Percentiles rank a stretch among this genome's conserved stretches.
Evolutionary conservation across 306 rosid species (phyloP).

Genomic region (Coriaria nepalensis): DNA sequence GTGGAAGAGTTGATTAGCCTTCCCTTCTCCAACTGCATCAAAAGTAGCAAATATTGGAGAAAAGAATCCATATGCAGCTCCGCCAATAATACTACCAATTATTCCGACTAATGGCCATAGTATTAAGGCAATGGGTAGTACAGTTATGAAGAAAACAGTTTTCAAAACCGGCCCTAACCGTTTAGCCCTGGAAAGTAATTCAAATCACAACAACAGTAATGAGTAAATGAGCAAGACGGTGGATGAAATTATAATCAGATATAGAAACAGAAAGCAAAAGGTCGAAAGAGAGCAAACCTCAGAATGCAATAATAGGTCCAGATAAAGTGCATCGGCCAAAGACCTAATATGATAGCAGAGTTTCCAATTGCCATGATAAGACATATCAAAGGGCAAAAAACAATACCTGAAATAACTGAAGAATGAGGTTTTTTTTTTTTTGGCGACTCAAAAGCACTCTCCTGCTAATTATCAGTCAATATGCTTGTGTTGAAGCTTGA

Average conservation of each 20-base stretch:
- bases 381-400: conserved; percentile 62
- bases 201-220: neutral
- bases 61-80: conserved; percentile 64
- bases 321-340: conserved; percentile 57
- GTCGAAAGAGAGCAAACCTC: conserved; percentile 37
- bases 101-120: conserved; percentile 64
- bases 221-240: neutral
- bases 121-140: conserved; percentile 50
- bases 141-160: conserved; percentile 45
- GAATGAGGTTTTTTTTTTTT: too few species aligned
- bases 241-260: neutral
- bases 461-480: too few species aligned
- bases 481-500: too few species aligned
- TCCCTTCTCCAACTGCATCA: conserved; percentile 80
- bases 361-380: conserved; percentile 61
- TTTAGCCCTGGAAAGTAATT: conserved; percentile 40
- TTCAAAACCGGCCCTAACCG: conserved; percentile 67
- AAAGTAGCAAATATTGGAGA: conserved; percentile 72
- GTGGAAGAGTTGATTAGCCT: conserved; percentile 38
- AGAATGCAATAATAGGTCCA: conserved; percentile 65
- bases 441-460: too few species aligned
- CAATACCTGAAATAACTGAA: conserved; percentile 48
- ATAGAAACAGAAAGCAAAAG: neutral
- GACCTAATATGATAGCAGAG: conserved; percentile 59
- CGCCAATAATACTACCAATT: conserved; percentile 66